phyloP scores from a whole-genome alignment of 2,329 filamentous ascomycete species.

The Colletotrichum melonis region DNA sequence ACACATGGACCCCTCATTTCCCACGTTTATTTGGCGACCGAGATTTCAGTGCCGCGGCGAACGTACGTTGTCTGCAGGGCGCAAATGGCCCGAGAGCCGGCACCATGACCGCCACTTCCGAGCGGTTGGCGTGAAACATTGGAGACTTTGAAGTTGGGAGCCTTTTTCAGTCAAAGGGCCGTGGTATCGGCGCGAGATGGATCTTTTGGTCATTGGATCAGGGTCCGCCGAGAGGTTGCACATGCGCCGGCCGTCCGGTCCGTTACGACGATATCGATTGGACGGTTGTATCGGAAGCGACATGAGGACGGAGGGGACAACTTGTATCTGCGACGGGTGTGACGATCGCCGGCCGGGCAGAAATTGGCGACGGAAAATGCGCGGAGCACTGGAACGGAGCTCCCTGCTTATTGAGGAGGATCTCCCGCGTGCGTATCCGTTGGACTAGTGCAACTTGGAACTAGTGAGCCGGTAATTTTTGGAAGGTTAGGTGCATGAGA shows the following conservation, averaged over 20 bases:
- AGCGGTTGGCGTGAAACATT: not conserved
- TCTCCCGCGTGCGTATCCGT: conserved; percentile 9
- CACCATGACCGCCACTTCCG: conserved; percentile 15
- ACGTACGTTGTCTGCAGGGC: not conserved
- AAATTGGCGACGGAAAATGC: conserved; percentile 20
- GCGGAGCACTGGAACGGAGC: conserved; percentile 1
- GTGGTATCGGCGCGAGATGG: not conserved
- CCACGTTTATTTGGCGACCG: conserved; percentile 3
- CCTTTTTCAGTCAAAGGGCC: conserved; percentile 1
- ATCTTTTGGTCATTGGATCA: not conserved
- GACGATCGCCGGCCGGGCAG: conserved; percentile 28
- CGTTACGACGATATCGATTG: not conserved
- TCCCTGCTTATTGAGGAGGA: conserved; percentile 6
- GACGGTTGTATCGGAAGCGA: conserved; percentile 21
- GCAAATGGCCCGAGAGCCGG: not conserved
- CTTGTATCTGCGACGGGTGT: conserved; percentile 29
- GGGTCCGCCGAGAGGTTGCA: conserved; percentile 2
- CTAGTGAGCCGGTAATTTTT: not conserved
- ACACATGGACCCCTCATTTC: conserved; percentile 16
- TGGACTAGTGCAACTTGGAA: not conserved
- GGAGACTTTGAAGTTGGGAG: not conserved
- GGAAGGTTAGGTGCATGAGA: conserved; percentile 2
- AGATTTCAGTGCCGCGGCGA: conserved; percentile 5
- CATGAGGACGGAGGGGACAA: conserved; percentile 15
- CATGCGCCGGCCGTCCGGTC: not conserved